These are phyloP conservation scores for Arthrobotrys megalospora DNA, from an alignment of 2,329 filamentous ascomycete genomes.

Conservation along the genomic window DNA sequence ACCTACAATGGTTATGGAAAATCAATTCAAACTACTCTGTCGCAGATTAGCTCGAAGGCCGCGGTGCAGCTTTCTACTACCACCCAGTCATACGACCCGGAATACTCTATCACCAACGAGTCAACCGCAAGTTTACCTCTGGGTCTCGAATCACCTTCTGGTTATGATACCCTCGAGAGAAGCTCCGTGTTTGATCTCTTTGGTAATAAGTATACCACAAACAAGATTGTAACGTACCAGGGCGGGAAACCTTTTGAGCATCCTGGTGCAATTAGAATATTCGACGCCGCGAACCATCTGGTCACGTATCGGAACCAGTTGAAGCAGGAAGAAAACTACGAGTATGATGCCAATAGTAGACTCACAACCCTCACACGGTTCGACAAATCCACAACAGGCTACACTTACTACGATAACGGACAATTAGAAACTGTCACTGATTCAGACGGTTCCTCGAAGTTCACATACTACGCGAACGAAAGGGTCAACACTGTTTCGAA, in stretches of 20 bases:
- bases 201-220: not conserved
- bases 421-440: conserved; percentile 4
- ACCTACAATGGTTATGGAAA: conserved; percentile 17
- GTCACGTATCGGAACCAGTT: conserved; percentile 16
- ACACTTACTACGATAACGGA: not conserved
- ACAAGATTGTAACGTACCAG: not conserved
- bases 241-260: not conserved
- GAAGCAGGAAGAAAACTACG: not conserved
- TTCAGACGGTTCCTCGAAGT: not conserved
- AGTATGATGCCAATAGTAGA: not conserved
- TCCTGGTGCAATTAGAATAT: not conserved
- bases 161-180: not conserved
- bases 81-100: not conserved
- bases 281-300: not conserved
- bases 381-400: not conserved
- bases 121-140: not conserved
- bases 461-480: not conserved
- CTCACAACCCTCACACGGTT: not conserved
- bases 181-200: conserved; percentile 12
- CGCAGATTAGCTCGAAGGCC: not conserved
- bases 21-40: not conserved
- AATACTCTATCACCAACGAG: not conserved
- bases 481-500: not conserved
- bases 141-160: not conserved
- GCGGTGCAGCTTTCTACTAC: not conserved